Evolutionary conservation across 257 asterid species (phyloP), one percentile per base, ranked within the genome.

Genomic region (Paraleonurus japonicus): DNA sequence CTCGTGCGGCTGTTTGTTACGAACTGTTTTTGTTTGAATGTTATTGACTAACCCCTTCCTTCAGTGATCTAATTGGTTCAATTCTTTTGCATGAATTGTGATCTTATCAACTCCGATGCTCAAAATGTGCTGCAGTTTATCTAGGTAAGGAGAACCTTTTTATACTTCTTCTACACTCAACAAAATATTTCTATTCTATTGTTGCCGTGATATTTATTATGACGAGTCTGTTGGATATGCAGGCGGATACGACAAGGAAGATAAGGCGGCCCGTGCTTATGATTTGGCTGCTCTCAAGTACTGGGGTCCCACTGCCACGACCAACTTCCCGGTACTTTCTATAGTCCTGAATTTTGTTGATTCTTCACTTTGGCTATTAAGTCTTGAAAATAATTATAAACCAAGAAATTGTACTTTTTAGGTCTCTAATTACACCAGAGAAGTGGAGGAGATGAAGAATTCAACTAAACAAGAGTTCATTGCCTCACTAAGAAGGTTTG

Each of bases 241-340:
- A 89, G 98, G 98, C 57, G 98, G 98, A 12, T 92, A 92, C 75
- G 98, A 92, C 78, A 90, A 90, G 69, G 98, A 92, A 81, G 98
- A 88, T 2, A 92, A 85, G 84, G 98, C 98, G 2, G 97, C 98
- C 8, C 82, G 90, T 13, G 79, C 98, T 2, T 92, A 92, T 68
- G 98, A 92, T 79, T 79, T 92, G 82, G 97, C 98, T 61, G 96
- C 98, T 48, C 87, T 92, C 7, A 92, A 90, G 69, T 92, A 92
- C 78, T 92, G 98, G 98, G 98, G 98, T 70, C 82, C 96, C 15
- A 79, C 89, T 9, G 97, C 98, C 33, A 92, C 95, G 60, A 90
- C 98, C 75, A 92, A 92, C 80, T 88, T 85, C 72, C 90, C 96
- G 67, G 97, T 92, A 85, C 72, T 7, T 1, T 6, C 26, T 4